Base-by-base conservation (phyloP, 768 basidiomycete species). In the Pulveroboletus frians region DNA sequence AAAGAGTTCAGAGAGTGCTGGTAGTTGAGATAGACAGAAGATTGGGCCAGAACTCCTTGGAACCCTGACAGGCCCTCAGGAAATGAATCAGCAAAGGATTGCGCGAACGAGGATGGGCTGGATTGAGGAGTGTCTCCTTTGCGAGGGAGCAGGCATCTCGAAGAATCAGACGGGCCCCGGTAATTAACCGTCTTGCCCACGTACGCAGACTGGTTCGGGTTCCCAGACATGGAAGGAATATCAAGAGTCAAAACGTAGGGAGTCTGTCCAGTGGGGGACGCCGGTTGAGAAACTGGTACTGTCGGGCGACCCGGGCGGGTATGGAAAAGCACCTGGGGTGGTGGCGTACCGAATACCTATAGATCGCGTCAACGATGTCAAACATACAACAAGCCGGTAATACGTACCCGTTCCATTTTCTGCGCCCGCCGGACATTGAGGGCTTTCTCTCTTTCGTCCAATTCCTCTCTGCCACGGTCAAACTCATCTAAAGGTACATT, bases 331-430 rank as follows among this genome's bases (percentile, higher is more conserved):
- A 76, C 79, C 53, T 88, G 85, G 3, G 89, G 89, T 30, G 90
- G 90, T 4, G 80, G 81, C 23, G 82, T 80, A 47, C 89, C 89
- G 59, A 92, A 92, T 55, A 92, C 77, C 89, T 92, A 60, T 8
- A 11, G 13, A 42, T 38, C 46, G 35, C 36, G 20, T 47, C 39
- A 54, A 55, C 39, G 20, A 20, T 29, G 26, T 39, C 26, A 18
- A 26, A 44, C 5, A 9, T 21, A 21, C 23, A 11, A 31, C 1
- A 31, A 35, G 26, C 39, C 5, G 3, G 40, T 18, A 15, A 9
- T 35, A 29, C 75, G 27, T 47, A 86, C 89, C 80, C 86, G 85
- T 68, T 91, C 88, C 88, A 92, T 91, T 69, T 92, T 92, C 61
- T 83, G 75, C 34, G 88, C 88, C 43, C 90, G 71, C 42, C 82